Base-by-base conservation (phyloP, 805 yeast species). In the Debaryomyces tyrocola region DNA sequence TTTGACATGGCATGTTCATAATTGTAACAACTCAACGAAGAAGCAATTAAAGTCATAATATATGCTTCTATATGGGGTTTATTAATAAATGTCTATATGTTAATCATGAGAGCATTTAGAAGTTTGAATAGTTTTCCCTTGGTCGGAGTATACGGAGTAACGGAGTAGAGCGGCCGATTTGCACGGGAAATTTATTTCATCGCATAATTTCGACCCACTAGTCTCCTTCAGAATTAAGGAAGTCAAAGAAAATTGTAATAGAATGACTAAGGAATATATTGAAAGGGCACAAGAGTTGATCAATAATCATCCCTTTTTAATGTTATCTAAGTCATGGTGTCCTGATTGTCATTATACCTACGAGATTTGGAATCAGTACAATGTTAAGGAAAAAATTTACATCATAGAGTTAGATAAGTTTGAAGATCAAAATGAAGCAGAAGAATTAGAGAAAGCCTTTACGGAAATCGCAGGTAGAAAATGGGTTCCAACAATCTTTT, bases 311-410 rank as follows among this genome's bases (percentile, higher is more conserved):
- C 70, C 70, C 41, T 80, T 64, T 53, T 70, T 86, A 48, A 78
- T 83, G 76, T 59, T 85, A 10, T 79, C 87, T 35, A 86, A 85
- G 54, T 74, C 84, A 15, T 85, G 90, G 90, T 86, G 94, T 63
- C 87, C 89, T 3, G 91, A 86, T 56, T 85, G 91, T 55, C 81
- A 78, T 41, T 86, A 84, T 59, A 79, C 86, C 3, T 73, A 78
- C 48, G 65, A 67, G 21, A 63, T 84, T 18, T 84, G 82, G 75
- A 71, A 75, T 41, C 75, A 78, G 44, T 79, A 73, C 55, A 72
- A 75, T 7, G 82, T 84, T 7, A 55, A 56, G 9, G 70, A 74
- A 40, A 78, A 82, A 54, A 67, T 83, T 11, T 64, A 70, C 43
- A 57, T 80, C n/a, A 70, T 87, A 27, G 91, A 87, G 59, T 67